These are phyloP conservation scores for Orbilia quercus DNA, from an alignment of 2,329 filamentous ascomycete genomes.

Conservation along the genomic window DNA sequence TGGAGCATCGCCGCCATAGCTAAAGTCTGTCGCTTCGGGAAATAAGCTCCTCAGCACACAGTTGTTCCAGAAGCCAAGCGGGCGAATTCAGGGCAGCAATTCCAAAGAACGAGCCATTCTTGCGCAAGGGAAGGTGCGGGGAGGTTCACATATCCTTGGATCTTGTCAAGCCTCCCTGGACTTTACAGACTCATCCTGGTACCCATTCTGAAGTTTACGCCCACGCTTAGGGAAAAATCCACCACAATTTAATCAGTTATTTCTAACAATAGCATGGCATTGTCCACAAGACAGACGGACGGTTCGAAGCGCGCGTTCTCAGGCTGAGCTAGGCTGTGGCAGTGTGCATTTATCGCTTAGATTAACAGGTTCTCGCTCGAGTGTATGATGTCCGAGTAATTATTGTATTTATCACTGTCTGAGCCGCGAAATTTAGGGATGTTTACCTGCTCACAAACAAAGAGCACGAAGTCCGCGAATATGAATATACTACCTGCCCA, in stretches of 20 bases:
- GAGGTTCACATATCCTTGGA: conserved; percentile 15
- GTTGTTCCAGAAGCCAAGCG: conserved; percentile 32
- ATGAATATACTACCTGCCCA: too few relatives aligned
- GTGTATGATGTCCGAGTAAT: too few relatives aligned
- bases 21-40: conserved; percentile 56
- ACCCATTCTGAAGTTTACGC: conserved; percentile 2
- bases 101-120: neutral
- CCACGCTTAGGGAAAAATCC: conserved; percentile 9
- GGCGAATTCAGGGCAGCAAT: neutral
- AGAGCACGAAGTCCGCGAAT: too few relatives aligned
- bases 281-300: conserved; percentile 10
- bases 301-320: conserved; percentile 55
- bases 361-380: too few relatives aligned
- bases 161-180: conserved; percentile 1
- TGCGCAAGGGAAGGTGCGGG: conserved; percentile 17
- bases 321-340: too few relatives aligned
- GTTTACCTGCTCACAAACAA: too few relatives aligned
- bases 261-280: conserved; percentile 52
- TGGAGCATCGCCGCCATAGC: conserved; percentile 48
- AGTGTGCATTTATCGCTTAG: too few relatives aligned
- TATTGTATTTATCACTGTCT: too few relatives aligned
- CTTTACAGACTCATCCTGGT: conserved; percentile 6
- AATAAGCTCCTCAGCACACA: conserved; percentile 47
- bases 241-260: neutral
- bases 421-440: too few relatives aligned